Evolutionary conservation across 2,329 filamentous ascomycete species (phyloP).

Genomic region (Apiospora phragmitis): DNA sequence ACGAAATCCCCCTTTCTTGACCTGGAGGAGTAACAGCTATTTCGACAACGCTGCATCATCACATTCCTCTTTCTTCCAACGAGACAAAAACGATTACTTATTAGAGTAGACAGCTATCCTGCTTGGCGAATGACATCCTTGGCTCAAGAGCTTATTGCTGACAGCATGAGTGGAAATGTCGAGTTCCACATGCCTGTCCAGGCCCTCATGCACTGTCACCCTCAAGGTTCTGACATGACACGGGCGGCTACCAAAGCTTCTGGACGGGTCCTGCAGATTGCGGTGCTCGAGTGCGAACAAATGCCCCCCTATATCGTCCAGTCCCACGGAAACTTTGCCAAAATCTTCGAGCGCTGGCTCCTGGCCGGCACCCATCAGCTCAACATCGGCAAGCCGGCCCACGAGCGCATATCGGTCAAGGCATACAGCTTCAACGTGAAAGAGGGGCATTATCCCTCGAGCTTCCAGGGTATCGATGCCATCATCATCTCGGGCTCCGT

Average conservation of each 20-base stretch:
- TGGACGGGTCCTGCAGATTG: slow-evolving; percentile 10
- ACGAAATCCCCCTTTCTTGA: neutral
- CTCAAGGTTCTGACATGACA: neutral
- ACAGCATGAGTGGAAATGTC: slow-evolving; percentile 7
- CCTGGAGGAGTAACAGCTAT: neutral
- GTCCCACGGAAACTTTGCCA: slow-evolving; percentile 13
- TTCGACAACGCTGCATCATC: neutral
- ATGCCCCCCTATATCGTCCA: slow-evolving; percentile 10
- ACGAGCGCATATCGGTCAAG: neutral
- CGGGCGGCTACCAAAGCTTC: neutral
- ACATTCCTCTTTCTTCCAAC: neutral
- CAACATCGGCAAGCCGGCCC: neutral
- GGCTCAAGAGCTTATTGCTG: slow-evolving; percentile 7
- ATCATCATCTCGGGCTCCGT: slow-evolving; percentile 16
- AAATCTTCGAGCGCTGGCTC: slow-evolving; percentile 16
- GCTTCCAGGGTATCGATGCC: slow-evolving; percentile 9
- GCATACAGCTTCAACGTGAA: slow-evolving; percentile 10
- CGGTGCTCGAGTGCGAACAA: slow-evolving; percentile 16
- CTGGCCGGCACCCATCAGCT: slow-evolving; percentile 6
- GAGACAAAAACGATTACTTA: neutral
- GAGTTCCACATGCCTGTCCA: neutral
- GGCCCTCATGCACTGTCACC: slow-evolving; percentile 5
- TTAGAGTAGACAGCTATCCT: neutral
- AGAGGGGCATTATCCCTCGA: slow-evolving; percentile 11
- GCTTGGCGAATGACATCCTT: neutral